Conservation (phyloP, 352 stramenopile genomes). For the Blastocystis sp. region DNA sequence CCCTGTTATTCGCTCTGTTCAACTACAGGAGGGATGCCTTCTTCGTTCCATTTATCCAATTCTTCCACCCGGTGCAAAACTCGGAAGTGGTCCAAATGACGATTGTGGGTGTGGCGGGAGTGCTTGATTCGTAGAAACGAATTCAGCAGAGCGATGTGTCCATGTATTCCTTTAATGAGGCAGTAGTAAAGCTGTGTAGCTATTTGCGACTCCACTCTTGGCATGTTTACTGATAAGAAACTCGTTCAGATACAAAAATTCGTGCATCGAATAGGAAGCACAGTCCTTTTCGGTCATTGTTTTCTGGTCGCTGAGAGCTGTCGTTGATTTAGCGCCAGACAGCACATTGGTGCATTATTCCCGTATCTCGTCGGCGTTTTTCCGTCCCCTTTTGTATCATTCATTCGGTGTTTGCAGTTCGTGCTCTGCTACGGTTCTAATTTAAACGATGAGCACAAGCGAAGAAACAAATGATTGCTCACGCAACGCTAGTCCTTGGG, state of each 20-base stretch:
- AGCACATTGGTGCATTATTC: not conserved
- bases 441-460: too few species aligned
- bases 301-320: too few species aligned
- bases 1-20: constrained; percentile 37
- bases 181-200: constrained; percentile 35
- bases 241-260: not conserved
- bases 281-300: not conserved
- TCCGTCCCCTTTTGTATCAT: not conserved
- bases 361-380: not conserved
- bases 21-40: constrained; percentile 10
- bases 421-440: too few species aligned
- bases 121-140: not conserved
- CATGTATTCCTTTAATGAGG: constrained; percentile 45
- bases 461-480: too few species aligned
- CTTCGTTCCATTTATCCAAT: not conserved
- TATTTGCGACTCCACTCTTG: not conserved
- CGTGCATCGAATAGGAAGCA: not conserved
- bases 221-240: not conserved
- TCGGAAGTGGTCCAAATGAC: not conserved
- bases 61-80: not conserved
- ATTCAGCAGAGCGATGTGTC: not conserved
- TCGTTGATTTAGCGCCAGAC: too few species aligned
- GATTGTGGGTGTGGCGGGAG: not conserved
- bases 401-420: too few species aligned
- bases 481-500: too few species aligned